Conservation (phyloP, 1,284 basidiomycete species). For the Puccinia polysora region DNA sequence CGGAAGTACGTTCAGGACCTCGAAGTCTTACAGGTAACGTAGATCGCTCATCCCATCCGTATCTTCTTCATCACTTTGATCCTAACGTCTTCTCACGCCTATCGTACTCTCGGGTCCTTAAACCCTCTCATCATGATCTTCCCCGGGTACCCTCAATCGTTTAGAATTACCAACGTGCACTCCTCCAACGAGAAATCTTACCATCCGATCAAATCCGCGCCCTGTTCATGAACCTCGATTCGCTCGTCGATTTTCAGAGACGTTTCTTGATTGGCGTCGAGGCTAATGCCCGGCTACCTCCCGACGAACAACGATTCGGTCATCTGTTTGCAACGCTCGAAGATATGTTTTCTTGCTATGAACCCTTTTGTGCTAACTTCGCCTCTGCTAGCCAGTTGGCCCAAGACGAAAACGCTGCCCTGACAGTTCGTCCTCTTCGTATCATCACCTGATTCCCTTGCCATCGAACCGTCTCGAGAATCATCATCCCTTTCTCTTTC, state of each 20-base stretch:
- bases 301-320: constrained; percentile 62
- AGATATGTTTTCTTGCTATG: constrained; percentile 82
- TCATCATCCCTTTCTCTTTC: constrained; percentile 55
- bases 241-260: constrained; percentile 92
- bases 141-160: background rate
- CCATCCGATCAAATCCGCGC: constrained; percentile 91
- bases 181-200: constrained; percentile 75
- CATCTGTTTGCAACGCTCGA: constrained; percentile 67
- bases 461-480: too few relatives aligned
- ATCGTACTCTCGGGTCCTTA: background rate
- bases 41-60: constrained; percentile 42
- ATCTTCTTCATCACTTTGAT: background rate
- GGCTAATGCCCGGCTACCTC: constrained; percentile 66
- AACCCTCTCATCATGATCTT: background rate
- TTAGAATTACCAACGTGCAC: constrained; percentile 55
- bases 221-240: constrained; percentile 91
- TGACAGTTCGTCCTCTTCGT: constrained; percentile 63
- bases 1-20: constrained; percentile 97
- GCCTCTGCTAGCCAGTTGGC: constrained; percentile 68
- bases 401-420: constrained; percentile 65
- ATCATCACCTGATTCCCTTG: constrained; percentile 52
- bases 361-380: constrained; percentile 96
- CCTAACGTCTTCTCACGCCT: background rate
- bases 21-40: constrained; percentile 83
- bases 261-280: constrained; percentile 93